Percentiles rank a stretch among this genome's conserved stretches.
Evolutionary conservation across 805 yeast genomes (phyloP).

Genomic region (Saccharomycopsis sp.): DNA sequence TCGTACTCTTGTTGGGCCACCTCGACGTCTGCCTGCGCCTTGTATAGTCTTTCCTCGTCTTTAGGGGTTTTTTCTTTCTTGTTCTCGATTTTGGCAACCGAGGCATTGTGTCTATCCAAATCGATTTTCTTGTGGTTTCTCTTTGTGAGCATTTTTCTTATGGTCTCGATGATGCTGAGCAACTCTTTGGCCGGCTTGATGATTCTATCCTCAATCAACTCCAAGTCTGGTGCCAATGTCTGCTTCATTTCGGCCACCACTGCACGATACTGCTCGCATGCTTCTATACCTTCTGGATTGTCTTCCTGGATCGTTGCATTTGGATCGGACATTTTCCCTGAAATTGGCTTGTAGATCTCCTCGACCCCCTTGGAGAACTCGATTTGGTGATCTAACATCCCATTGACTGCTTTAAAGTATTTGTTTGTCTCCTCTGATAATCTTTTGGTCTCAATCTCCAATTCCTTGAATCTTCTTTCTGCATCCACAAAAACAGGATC

Average conservation of each 20-base stretch:
- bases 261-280: slow-evolving; percentile 84
- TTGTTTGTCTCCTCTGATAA: slow-evolving; percentile 84
- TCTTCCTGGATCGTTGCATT: slow-evolving; percentile 82
- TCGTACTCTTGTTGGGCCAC: slow-evolving; percentile 94
- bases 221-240: slow-evolving; percentile 85
- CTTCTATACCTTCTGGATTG: slow-evolving; percentile 93
- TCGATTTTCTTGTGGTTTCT: slow-evolving; percentile 94
- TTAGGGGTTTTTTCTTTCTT: slow-evolving; percentile 80
- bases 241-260: slow-evolving; percentile 82
- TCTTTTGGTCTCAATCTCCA: slow-evolving; percentile 84
- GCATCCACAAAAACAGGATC: slow-evolving; percentile 94
- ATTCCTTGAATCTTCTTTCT: slow-evolving; percentile 89
- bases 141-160: slow-evolving; percentile 91
- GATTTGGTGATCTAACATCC: slow-evolving; percentile 88
- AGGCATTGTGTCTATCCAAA: slow-evolving; percentile 74
- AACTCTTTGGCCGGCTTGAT: slow-evolving; percentile 90
- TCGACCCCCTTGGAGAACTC: slow-evolving; percentile 95
- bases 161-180: slow-evolving; percentile 69
- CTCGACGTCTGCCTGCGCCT: slow-evolving; percentile 81
- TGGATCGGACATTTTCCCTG: slow-evolving; percentile 89
- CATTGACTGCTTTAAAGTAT: slow-evolving; percentile 86
- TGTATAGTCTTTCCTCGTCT: slow-evolving; percentile 86
- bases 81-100: slow-evolving; percentile 63
- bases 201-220: slow-evolving; percentile 82
- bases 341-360: slow-evolving; percentile 92